Percentiles rank a stretch among this genome's conserved stretches.
These are phyloP conservation scores for Pholiota microspora DNA, from an alignment of 768 basidiomycete genomes.

Conservation along the genomic window DNA sequence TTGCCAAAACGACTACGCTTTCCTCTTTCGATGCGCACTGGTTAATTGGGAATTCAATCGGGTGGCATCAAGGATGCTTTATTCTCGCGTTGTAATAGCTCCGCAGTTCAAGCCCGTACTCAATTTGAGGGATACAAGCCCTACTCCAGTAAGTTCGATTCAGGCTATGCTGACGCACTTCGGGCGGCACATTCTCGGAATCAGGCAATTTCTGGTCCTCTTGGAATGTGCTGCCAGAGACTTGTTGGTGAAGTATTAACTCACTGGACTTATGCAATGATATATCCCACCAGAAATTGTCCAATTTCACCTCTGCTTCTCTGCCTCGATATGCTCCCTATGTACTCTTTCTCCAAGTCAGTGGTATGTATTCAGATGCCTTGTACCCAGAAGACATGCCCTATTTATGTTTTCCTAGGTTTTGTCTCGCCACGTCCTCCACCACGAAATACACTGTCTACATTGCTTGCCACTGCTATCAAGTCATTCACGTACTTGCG, in stretches of 20 bases:
- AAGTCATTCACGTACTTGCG: slow-evolving; percentile 31
- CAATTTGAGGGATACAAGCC: slow-evolving; percentile 34
- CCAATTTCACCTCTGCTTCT: slow-evolving; percentile 38
- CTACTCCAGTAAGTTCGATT: slow-evolving; percentile 28
- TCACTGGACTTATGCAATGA: too few relatives aligned
- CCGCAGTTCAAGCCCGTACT: slow-evolving; percentile 31
- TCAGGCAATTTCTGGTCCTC: too few relatives aligned
- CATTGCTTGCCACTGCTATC: slow-evolving; percentile 27
- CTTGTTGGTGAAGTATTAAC: too few relatives aligned
- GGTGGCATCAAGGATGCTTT: slow-evolving; percentile 44
- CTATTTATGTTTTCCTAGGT: too few relatives aligned
- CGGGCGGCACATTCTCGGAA: too few relatives aligned
- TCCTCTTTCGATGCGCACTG: slow-evolving; percentile 40
- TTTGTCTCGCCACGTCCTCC: slow-evolving; percentile 27
- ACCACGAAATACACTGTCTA: slow-evolving; percentile 27
- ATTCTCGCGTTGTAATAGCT: slow-evolving; percentile 40
- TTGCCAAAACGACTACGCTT: slow-evolving; percentile 30
- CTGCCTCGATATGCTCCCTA: slow-evolving; percentile 36
- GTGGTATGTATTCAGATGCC: slow-evolving; percentile 44
- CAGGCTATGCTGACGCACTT: too few relatives aligned
- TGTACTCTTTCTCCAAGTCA: slow-evolving; percentile 43
- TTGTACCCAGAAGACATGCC: too few relatives aligned
- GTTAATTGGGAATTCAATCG: slow-evolving; percentile 45
- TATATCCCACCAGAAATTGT: slow-evolving; percentile 24
- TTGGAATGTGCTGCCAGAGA: too few relatives aligned